phyloP scores from a whole-genome alignment of 257 asterid species.

The Solanum lycopersicoides region DNA sequence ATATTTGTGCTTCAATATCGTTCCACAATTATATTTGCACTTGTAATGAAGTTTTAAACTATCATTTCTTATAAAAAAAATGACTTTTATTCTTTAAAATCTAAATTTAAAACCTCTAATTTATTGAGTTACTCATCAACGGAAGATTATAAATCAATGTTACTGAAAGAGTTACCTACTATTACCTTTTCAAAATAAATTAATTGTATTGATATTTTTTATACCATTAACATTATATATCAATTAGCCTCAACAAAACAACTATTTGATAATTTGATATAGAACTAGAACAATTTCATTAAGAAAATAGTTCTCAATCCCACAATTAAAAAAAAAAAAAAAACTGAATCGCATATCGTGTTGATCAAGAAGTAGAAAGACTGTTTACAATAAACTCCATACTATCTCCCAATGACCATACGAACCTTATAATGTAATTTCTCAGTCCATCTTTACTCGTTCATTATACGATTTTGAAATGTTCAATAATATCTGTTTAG shows the following conservation, averaged over 20 bases:
- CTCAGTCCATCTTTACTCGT: too few relatives aligned
- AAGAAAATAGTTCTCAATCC: neutral
- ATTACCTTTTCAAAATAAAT: neutral
- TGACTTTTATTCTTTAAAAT: neutral
- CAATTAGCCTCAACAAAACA: neutral
- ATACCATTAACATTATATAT: neutral
- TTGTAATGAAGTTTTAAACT: too few relatives aligned
- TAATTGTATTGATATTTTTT: neutral
- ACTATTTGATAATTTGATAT: too few relatives aligned
- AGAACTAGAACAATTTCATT: neutral
- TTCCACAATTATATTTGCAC: neutral
- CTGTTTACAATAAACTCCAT: too few relatives aligned
- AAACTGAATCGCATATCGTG: neutral
- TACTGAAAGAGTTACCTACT: neutral
- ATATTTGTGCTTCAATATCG: too few relatives aligned
- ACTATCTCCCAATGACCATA: neutral
- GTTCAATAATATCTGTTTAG: accelerated
- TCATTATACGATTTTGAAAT: too few relatives aligned
- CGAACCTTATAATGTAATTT: neutral
- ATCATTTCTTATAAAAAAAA: too few relatives aligned
- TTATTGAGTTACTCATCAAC: neutral
- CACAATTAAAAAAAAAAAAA: neutral
- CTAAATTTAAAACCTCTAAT: neutral
- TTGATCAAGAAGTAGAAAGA: neutral
- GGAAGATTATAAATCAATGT: neutral